Base-by-base conservation (phyloP, 495 filamentous ascomycete genomes). In the Lepidopterella palustris region DNA sequence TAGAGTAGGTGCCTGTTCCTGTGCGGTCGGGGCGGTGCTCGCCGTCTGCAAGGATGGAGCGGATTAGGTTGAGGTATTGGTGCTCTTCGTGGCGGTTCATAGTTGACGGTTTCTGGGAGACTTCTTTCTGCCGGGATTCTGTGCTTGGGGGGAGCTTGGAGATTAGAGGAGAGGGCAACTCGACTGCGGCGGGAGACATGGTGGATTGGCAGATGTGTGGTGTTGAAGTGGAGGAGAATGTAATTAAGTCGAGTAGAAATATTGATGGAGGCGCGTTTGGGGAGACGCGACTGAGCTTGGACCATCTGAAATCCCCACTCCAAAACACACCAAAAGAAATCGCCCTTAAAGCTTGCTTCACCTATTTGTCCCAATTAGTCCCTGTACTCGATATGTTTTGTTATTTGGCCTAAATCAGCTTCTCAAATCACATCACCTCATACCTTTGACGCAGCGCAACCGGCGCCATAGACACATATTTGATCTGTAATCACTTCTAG, bases 1-100 rank as follows among this genome's bases (percentile, higher is more conserved):
- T 78, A 20, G 91, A 87, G 66, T 82, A 79, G 18, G 93, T 98
- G 39, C 93, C 93, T 5, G 93, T 98, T 58, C 93, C 93, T 23
- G 93, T 97, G 65, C 87, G 78, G 69, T 96, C 90, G 26, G 88
- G 88, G 6, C 89, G 82, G 72, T 87, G 82, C 70, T 95, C 90
- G 61, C 91, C 91, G 39, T 82, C 70, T 23, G 79, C 71, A 23
- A 95, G 79, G 67, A 95, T 92, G 60, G 81, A 76, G 57, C 81
- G 86, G 67, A 95, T 86, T 29, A 75, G 65, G 56, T 64, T 27
- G 55, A 75, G 72, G 60, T 75, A 75, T 63, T 75, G 73, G 59
- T 74, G 55, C 65, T 75, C 73, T 67, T 75, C 72, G 58, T 75
- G 73, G 5, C 50, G 21, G 13, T 55, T 27, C 47, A 50, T 45